Conservation (phyloP, 768 basidiomycete genomes). For the Hysterangium stoloniferum region DNA sequence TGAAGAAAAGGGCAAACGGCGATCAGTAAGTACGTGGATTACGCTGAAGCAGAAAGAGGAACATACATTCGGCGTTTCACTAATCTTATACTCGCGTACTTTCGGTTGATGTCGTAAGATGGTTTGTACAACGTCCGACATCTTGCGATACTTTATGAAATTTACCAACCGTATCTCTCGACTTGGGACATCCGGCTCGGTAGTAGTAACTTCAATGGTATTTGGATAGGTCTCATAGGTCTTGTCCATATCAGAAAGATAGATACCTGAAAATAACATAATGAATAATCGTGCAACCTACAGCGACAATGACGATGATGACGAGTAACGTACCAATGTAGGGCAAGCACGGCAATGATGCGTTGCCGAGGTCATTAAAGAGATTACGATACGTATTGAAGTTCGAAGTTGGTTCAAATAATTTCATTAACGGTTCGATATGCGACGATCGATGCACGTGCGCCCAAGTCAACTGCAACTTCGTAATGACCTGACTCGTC, state of each 20-base stretch:
- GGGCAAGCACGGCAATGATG: slow-evolving; percentile 55
- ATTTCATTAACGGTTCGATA: slow-evolving; percentile 44
- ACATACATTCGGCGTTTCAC: slow-evolving; percentile 1
- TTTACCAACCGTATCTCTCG: slow-evolving; percentile 29
- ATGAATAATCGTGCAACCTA: slow-evolving; percentile 14
- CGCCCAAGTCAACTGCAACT: slow-evolving; percentile 59
- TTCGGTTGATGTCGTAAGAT: slow-evolving; percentile 53
- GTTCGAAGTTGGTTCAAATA: slow-evolving; percentile 52
- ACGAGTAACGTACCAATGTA: slow-evolving; percentile 34
- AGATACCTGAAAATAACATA: slow-evolving; percentile 4
- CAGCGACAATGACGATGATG: slow-evolving; percentile 15
- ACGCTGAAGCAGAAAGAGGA: background rate
- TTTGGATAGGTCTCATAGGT: background rate
- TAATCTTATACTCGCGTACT: slow-evolving; percentile 11
- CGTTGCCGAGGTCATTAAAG: slow-evolving; percentile 23
- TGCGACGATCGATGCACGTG: slow-evolving; percentile 44
- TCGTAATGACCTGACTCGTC: slow-evolving; percentile 48
- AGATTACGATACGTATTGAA: slow-evolving; percentile 48
- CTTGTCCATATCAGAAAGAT: slow-evolving; percentile 11
- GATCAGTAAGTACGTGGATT: background rate
- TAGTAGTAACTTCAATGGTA: background rate
- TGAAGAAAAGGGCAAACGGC: background rate
- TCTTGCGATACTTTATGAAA: slow-evolving; percentile 49
- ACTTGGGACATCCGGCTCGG: background rate
- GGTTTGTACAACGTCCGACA: slow-evolving; percentile 44